Conservation (phyloP, 2,329 filamentous ascomycete species). For the Ascosphaera apis region DNA sequence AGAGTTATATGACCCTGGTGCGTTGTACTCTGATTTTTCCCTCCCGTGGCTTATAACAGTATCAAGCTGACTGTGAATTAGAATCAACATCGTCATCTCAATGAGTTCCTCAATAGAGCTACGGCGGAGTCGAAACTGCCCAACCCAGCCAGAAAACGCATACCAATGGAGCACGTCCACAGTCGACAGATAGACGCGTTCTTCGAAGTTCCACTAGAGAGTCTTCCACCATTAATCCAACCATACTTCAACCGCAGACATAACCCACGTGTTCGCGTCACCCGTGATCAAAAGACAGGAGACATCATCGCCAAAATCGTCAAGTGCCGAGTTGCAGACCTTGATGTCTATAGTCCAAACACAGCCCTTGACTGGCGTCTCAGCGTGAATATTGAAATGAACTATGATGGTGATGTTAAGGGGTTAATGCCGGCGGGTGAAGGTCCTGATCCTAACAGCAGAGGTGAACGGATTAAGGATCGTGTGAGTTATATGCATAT, state of each 20-base stretch:
- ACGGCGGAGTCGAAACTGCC: conserved; percentile 26
- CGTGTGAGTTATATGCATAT: conserved; percentile 76
- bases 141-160: conserved; percentile 14
- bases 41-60: conserved; percentile 3
- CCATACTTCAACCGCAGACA: conserved; percentile 36
- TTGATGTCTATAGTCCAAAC: conserved; percentile 65
- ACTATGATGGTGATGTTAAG: conserved; percentile 47
- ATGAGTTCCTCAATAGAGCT: conserved; percentile 60
- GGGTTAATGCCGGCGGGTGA: conserved; percentile 24
- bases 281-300: conserved; percentile 48
- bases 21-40: conserved; percentile 11
- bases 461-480: conserved; percentile 55
- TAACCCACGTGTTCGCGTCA: conserved; percentile 46
- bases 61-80: conserved; percentile 15
- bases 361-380: conserved; percentile 73
- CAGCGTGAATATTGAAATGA: conserved; percentile 85
- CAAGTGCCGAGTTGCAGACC: conserved; percentile 67
- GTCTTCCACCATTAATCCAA: conserved; percentile 41
- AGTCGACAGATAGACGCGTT: conserved; percentile 66
- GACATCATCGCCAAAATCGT: conserved; percentile 62
- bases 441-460: conserved; percentile 15
- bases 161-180: conserved; percentile 50
- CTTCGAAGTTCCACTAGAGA: conserved; percentile 44
- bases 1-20: conserved; percentile 79
- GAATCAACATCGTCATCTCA: conserved; percentile 62